These are phyloP conservation scores for Mycena citricolor DNA, from an alignment of 1,284 basidiomycete species.

Conservation along the genomic window DNA sequence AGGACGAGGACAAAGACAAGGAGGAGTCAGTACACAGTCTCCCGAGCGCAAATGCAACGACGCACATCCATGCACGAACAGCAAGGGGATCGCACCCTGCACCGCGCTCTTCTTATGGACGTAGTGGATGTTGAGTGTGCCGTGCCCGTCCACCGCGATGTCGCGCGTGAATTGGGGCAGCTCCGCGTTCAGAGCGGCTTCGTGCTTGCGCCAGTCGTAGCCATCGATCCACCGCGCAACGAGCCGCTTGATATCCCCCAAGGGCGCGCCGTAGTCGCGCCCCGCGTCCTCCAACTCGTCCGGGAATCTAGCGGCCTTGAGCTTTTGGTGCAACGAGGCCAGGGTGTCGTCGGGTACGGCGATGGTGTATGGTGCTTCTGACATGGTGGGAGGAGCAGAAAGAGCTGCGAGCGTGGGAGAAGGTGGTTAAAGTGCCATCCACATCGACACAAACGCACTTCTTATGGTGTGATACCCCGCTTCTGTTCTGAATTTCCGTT, in stretches of 20 bases:
- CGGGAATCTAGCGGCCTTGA: constrained; percentile 43
- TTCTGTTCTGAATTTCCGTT: too few species aligned
- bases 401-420: too few species aligned
- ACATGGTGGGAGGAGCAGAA: too few species aligned
- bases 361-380: constrained; percentile 42
- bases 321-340: constrained; percentile 37
- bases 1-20: neutral
- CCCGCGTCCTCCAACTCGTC: constrained; percentile 48
- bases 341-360: constrained; percentile 39
- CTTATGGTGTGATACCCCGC: too few species aligned
- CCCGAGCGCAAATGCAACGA: constrained; percentile 15
- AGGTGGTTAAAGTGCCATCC: too few species aligned
- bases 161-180: constrained; percentile 49
- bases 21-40: neutral
- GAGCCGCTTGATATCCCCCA: constrained; percentile 44
- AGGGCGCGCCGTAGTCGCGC: constrained; percentile 48
- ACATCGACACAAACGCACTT: too few species aligned
- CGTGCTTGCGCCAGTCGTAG: constrained; percentile 50
- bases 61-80: constrained; percentile 56
- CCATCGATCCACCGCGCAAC: constrained; percentile 43
- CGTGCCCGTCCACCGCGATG: constrained; percentile 44
- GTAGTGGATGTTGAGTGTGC: constrained; percentile 47
- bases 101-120: constrained; percentile 46
- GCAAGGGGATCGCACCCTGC: constrained; percentile 45
- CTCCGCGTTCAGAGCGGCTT: constrained; percentile 42